These are phyloP conservation scores for Microbotryomycetes sp. DNA, from an alignment of 1,284 basidiomycete genomes.

Conservation along the genomic window DNA sequence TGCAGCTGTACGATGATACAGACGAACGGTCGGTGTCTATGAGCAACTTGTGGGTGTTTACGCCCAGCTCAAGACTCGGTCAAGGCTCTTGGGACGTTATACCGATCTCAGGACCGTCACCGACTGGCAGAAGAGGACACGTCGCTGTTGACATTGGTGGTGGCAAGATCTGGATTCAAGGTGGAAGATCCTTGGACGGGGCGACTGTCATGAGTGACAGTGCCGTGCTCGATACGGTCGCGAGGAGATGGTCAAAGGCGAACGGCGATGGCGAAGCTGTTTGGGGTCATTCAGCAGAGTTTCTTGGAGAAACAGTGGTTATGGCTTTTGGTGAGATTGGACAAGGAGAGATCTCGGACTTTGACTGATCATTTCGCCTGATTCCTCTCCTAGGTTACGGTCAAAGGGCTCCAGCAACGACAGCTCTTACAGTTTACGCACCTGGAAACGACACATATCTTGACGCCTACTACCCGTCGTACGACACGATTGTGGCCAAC, in stretches of 20 bases:
- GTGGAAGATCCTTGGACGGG: slow-evolving; percentile 16
- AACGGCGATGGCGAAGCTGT: not conserved
- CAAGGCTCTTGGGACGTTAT: slow-evolving; percentile 6
- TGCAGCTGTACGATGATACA: not conserved
- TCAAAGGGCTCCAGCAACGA: slow-evolving; percentile 2
- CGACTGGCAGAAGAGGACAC: slow-evolving; percentile 5
- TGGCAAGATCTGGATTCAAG: slow-evolving; percentile 25
- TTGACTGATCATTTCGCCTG: not conserved
- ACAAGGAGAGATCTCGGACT: too few species aligned
- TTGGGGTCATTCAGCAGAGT: slow-evolving; percentile 14
- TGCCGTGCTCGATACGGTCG: slow-evolving; percentile 14
- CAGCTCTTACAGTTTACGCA: slow-evolving; percentile 12
- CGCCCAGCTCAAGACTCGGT: not conserved
- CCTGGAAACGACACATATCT: slow-evolving; percentile 24
- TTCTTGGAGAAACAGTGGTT: slow-evolving; percentile 23
- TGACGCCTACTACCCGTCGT: slow-evolving; percentile 21
- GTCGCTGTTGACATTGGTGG: slow-evolving; percentile 17
- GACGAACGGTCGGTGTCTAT: not conserved
- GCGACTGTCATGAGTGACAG: slow-evolving; percentile 7
- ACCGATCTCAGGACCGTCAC: not conserved
- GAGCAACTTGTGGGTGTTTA: slow-evolving; percentile 10
- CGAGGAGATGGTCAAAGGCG: slow-evolving; percentile 5
- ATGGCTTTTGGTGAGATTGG: slow-evolving; percentile 20
- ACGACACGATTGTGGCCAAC: not conserved
- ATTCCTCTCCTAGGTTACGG: slow-evolving; percentile 16